Conservation (phyloP, 768 basidiomycete genomes). For the Dictyophora rubrovolvata region DNA sequence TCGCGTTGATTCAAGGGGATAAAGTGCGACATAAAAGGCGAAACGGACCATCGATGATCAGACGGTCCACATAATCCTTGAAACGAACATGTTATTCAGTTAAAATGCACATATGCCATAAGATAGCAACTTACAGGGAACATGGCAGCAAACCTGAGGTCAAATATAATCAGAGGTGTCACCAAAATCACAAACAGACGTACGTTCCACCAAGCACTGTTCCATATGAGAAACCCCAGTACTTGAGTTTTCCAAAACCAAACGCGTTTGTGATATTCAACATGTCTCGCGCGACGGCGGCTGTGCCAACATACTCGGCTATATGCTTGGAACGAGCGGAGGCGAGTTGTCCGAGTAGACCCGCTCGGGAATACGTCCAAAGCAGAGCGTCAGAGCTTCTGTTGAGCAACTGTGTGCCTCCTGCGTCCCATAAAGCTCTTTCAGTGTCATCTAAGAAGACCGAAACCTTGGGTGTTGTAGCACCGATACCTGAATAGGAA, state of each 20-base stretch:
- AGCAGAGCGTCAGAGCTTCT: conserved; percentile 2
- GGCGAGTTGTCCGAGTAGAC: conserved; percentile 6
- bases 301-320: conserved; percentile 19
- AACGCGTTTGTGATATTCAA: conserved; percentile 19
- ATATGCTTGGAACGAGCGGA: conserved; percentile 1
- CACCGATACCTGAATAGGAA: conserved; percentile 2
- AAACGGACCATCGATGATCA: conserved; percentile 23
- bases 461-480: conserved; percentile 1
- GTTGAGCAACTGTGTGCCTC: background rate
- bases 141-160: conserved; percentile 21
- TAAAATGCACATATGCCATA: background rate
- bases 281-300: conserved; percentile 23
- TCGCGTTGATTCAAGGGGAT: background rate
- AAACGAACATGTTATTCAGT: background rate
- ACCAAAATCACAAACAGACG: background rate
- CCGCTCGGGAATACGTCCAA: background rate
- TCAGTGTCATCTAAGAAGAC: conserved; percentile 1
- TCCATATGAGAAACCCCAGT: conserved; percentile 19
- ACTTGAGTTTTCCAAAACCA: conserved; percentile 21
- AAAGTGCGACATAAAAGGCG: background rate
- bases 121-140: conserved; percentile 17
- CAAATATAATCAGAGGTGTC: background rate
- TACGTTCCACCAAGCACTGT: conserved; percentile 11
- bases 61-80: conserved; percentile 23
- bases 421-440: background rate